These are phyloP conservation scores for Termitomyces sp. DNA, from an alignment of 768 basidiomycete genomes.

Conservation along the genomic window DNA sequence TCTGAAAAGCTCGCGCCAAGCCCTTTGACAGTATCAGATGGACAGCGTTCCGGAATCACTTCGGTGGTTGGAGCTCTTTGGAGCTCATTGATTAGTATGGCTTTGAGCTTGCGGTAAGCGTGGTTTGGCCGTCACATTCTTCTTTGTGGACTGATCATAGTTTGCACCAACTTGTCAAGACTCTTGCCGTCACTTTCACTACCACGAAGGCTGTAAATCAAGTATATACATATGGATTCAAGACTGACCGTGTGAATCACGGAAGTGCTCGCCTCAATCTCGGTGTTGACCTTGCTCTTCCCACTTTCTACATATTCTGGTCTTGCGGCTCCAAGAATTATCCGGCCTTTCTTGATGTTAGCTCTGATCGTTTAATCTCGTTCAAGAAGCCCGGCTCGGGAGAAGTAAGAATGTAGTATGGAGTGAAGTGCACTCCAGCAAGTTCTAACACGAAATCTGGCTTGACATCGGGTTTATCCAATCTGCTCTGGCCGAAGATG, in stretches of 20 bases:
- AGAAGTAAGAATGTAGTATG: not conserved
- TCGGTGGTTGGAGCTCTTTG: not conserved
- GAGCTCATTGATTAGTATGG: too few species aligned
- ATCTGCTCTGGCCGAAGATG: not conserved
- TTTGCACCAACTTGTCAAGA: not conserved
- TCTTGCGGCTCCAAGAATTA: not conserved
- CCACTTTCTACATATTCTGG: not conserved
- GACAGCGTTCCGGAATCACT: constrained; percentile 1
- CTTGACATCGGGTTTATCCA: constrained; percentile 9
- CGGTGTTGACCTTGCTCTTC: not conserved
- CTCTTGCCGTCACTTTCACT: not conserved
- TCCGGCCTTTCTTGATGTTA: not conserved
- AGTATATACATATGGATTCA: not conserved
- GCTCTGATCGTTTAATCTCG: not conserved
- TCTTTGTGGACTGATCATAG: not conserved
- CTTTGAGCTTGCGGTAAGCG: not conserved
- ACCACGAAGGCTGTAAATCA: not conserved
- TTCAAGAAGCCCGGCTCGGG: not conserved
- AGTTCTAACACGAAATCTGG: not conserved
- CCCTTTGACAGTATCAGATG: not conserved
- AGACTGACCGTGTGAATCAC: not conserved
- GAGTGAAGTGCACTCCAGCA: not conserved
- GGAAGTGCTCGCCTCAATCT: not conserved
- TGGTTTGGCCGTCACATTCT: not conserved
- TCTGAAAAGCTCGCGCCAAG: constrained; percentile 2